phyloP scores from a whole-genome alignment of 192 early-diverging fungal species.

The Diversispora epigaea region DNA sequence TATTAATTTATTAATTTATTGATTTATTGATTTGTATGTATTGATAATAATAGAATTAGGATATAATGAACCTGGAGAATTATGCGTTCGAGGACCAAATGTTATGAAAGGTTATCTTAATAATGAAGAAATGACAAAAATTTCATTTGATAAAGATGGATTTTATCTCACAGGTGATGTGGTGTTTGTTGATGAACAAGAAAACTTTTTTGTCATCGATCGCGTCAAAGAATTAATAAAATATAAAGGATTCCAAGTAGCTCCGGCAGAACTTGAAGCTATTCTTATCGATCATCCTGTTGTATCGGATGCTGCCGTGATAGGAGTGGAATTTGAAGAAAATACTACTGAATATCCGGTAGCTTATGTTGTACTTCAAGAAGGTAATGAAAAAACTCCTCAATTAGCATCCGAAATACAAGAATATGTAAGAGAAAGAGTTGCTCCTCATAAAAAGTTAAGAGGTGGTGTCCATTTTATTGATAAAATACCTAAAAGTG shows the following conservation, averaged over 20 bases:
- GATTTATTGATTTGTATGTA: neutral
- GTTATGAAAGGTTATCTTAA: conserved; percentile 87
- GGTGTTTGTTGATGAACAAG: conserved; percentile 59
- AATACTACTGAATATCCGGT: conserved; percentile 76
- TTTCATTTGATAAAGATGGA: conserved; percentile 71
- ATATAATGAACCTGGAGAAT: conserved; percentile 66
- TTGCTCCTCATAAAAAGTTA: conserved; percentile 74
- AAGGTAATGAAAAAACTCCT: conserved; percentile 45
- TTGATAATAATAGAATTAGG: conserved; percentile 45
- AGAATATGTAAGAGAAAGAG: conserved; percentile 58
- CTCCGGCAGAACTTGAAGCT: conserved; percentile 86
- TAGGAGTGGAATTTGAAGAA: conserved; percentile 61
- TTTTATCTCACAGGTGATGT: conserved; percentile 88
- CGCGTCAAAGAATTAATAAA: conserved; percentile 92
- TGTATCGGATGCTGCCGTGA: conserved; percentile 70
- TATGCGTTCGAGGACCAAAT: conserved; percentile 86
- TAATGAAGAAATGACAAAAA: conserved; percentile 69
- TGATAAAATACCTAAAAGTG: conserved; percentile 71
- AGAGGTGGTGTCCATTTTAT: conserved; percentile 76
- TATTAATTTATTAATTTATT: neutral
- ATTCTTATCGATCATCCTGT: conserved; percentile 66
- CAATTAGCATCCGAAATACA: conserved; percentile 44
- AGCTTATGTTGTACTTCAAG: conserved; percentile 69
- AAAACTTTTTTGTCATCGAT: conserved; percentile 63
- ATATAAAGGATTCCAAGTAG: conserved; percentile 82